phyloP scores from a whole-genome alignment of 495 filamentous ascomycete species.

The Neurospora sp. region DNA sequence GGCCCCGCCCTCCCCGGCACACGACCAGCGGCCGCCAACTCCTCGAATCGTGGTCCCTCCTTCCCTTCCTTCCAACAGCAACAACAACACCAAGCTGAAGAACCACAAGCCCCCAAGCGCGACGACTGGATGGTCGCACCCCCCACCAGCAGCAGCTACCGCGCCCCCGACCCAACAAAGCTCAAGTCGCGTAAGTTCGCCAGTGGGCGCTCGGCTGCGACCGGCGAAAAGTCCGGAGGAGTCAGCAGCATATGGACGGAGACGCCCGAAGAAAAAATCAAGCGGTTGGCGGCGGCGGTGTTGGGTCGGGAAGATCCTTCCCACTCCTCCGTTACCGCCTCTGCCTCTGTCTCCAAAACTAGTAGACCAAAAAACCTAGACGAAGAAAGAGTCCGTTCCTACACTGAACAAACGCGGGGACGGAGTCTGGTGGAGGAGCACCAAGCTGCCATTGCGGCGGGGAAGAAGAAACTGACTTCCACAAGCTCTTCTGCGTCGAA shows the following conservation, averaged over 20 bases:
- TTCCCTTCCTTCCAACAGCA: conserved; percentile 5
- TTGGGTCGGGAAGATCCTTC: conserved; percentile 50
- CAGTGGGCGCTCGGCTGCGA: conserved; percentile 8
- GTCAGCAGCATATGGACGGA: conserved; percentile 76
- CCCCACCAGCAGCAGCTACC: conserved; percentile 52
- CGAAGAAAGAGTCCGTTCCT: conserved; percentile 22
- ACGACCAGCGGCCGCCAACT: conserved; percentile 2
- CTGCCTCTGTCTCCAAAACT: neutral
- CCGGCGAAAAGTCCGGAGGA: conserved; percentile 31
- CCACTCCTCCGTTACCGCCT: neutral
- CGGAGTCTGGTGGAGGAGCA: conserved; percentile 56
- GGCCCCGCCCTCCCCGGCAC: conserved; percentile 69
- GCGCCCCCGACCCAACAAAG: conserved; percentile 71
- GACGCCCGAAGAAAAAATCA: conserved; percentile 77
- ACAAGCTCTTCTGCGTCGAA: neutral
- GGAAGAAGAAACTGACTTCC: neutral
- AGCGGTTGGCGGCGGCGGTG: conserved; percentile 73
- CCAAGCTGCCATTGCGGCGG: conserved; percentile 19
- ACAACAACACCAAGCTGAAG: conserved; percentile 4
- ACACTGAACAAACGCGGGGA: conserved; percentile 43
- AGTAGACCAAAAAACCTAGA: conserved; percentile 1
- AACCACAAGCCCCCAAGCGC: conserved; percentile 36
- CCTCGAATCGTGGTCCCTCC: conserved; percentile 13
- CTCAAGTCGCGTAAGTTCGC: conserved; percentile 74
- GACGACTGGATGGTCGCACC: conserved; percentile 96